phyloP scores from a whole-genome alignment of 2,329 filamentous ascomycete genomes.

The Ascochyta lentis region DNA sequence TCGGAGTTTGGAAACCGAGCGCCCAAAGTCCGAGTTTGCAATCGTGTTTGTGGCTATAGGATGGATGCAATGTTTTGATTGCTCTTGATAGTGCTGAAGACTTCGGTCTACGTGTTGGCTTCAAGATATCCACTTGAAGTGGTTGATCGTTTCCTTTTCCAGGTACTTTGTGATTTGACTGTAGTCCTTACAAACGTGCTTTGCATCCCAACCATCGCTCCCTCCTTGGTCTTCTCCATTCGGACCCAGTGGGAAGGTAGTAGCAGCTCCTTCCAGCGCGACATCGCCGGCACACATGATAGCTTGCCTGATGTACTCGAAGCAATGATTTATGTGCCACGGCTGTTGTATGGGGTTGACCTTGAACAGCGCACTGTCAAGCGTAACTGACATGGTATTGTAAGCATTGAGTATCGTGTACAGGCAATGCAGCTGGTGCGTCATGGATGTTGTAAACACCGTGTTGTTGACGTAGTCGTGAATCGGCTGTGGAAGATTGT shows the following conservation, averaged over 20 bases:
- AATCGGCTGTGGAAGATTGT: slow-evolving; percentile 40
- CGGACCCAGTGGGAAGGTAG: slow-evolving; percentile 36
- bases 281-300: slow-evolving; percentile 46
- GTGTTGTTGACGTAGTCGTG: slow-evolving; percentile 41
- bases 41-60: neutral
- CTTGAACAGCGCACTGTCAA: slow-evolving; percentile 13
- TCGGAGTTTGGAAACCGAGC: neutral
- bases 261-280: slow-evolving; percentile 42
- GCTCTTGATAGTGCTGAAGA: neutral
- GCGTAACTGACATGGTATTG: slow-evolving; percentile 33
- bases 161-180: slow-evolving; percentile 39
- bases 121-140: slow-evolving; percentile 39
- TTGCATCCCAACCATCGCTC: slow-evolving; percentile 45
- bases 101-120: neutral
- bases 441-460: slow-evolving; percentile 44
- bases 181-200: slow-evolving; percentile 45
- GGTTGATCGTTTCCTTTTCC: slow-evolving; percentile 36
- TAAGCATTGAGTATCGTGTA: slow-evolving; percentile 44
- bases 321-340: slow-evolving; percentile 47
- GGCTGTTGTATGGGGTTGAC: slow-evolving; percentile 35
- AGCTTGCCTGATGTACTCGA: slow-evolving; percentile 43
- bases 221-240: slow-evolving; percentile 39
- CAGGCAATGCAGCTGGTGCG: slow-evolving; percentile 45
- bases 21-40: neutral
- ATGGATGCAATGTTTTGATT: neutral